Base-by-base conservation (phyloP, 768 basidiomycete genomes). In the Amanita muscaria region DNA sequence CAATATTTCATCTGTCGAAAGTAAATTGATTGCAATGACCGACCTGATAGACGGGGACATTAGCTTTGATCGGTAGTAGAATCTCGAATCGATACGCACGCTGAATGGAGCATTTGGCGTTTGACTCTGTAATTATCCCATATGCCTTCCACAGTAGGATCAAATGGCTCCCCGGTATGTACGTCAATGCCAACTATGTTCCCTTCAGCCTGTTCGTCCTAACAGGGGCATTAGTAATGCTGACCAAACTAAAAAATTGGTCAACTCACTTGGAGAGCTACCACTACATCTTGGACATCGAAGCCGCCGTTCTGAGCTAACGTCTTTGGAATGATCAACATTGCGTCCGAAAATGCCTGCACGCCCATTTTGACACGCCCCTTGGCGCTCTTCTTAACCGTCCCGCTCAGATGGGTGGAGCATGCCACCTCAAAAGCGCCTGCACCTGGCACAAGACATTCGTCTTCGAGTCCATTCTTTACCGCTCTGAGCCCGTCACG, bases 111-210 rank as follows among this genome's bases (percentile, higher is more conserved):
- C 91, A 99, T 96, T 61, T 99, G 96, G 49, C 94, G 74, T 72
- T 99, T 99, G 49, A 99, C 96, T 52, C 96, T 74, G 60, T 96
- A 98, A 67, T 97, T 98, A 61, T 99, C 96, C 93, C 93, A 99
- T 21, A 99, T 82, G 29, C 96, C 96, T 59, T 92, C 87, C 4
- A 89, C 82, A 8, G 88, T 88, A 16, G 96, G 96, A 58, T 99
- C 94, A 58, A 94, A 87, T 1, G 94, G 92, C 63, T 96, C 91
- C 41, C 96, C 96, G 14, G 91, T 86, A 59, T 90, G 71, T 29
- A 99, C 69, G 65, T 98, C 89, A 50, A 99, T 62, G 12, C 96
- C 96, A 51, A 94, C 93, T 34, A 77, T 66, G 57, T 88, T 88
- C n/a, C 91, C 92, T 51, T 96, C 92, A 1, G 87, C 85, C 57